phyloP scores from a whole-genome alignment of 306 rosid genomes.

The Aeschynomene evenia region DNA sequence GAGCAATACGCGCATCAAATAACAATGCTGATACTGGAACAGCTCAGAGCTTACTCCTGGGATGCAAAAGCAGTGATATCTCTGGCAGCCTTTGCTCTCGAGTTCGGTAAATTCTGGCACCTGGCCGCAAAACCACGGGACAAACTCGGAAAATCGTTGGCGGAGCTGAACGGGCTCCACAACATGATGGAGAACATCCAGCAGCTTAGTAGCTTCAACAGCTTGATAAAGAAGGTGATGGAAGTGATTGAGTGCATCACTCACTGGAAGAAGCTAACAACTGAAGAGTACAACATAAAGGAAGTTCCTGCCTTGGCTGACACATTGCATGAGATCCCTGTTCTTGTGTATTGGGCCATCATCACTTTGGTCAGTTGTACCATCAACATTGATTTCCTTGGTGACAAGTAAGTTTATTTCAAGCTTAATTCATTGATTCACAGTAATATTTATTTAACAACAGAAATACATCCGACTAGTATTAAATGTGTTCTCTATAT shows the following conservation, averaged over 20 bases:
- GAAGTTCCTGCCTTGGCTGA: conserved; percentile 31
- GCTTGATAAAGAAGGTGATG: conserved; percentile 11
- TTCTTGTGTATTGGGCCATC: conserved; percentile 33
- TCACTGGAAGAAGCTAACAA: conserved; percentile 38
- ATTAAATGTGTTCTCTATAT: too few relatives aligned
- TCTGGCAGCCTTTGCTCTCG: conserved; percentile 22
- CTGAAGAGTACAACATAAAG: background rate
- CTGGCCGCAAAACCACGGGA: conserved; percentile 18
- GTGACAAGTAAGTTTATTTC: conserved; percentile 19
- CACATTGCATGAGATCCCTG: conserved; percentile 33
- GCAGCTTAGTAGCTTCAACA: background rate
- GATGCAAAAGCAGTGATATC: conserved; percentile 56
- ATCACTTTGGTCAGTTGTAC: conserved; percentile 30
- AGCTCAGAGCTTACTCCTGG: conserved; percentile 48
- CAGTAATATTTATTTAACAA: too few relatives aligned
- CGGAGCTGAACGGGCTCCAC: conserved; percentile 19
- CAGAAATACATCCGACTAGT: too few relatives aligned
- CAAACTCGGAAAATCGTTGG: conserved; percentile 31
- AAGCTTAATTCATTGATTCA: background rate
- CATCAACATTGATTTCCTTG: conserved; percentile 16
- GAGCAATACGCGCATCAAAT: conserved; percentile 32
- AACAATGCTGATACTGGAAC: conserved; percentile 34
- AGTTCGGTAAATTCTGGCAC: conserved; percentile 28
- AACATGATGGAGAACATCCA: background rate
- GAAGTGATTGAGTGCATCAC: conserved; percentile 45